Percentiles rank a stretch among this genome's conserved stretches.
phyloP scores from a whole-genome alignment of 192 early-diverging fungal genomes.

The Backusella luteola region DNA sequence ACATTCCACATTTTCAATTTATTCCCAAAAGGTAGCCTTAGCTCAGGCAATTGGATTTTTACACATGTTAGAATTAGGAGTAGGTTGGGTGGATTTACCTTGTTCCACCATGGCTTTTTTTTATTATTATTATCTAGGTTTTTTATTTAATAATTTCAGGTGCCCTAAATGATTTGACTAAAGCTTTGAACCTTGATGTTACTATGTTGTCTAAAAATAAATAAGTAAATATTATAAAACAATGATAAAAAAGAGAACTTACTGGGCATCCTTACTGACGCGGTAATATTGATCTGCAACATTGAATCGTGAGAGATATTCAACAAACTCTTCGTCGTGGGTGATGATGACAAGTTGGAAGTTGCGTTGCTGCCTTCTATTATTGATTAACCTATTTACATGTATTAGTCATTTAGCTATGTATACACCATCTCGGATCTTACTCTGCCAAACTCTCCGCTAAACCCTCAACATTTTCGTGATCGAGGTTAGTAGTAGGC shows the following conservation, averaged over 20 bases:
- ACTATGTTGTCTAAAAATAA: not conserved
- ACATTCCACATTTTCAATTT: no score
- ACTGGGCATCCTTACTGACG: slow-evolving; percentile 77
- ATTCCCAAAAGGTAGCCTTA: no score
- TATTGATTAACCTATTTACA: slow-evolving; percentile 69
- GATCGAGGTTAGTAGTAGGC: slow-evolving; percentile 96
- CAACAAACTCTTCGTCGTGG: slow-evolving; percentile 96
- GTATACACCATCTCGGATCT: not conserved
- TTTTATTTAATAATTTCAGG: no score
- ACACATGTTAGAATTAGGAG: no score
- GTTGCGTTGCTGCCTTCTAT: slow-evolving; percentile 75
- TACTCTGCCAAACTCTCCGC: slow-evolving; percentile 77
- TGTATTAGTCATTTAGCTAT: not conserved
- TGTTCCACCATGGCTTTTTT: no score
- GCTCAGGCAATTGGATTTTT: no score
- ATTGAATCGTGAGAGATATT: slow-evolving; percentile 72
- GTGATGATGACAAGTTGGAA: slow-evolving; percentile 98
- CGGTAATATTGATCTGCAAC: slow-evolving; percentile 87
- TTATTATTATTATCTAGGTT: no score
- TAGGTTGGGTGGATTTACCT: no score
- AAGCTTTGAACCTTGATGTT: not conserved
- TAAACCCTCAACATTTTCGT: slow-evolving; percentile 82
- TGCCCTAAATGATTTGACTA: not conserved
- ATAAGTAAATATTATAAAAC: not conserved
- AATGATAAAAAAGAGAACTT: slow-evolving; percentile 18